Conservation (phyloP, 164 flowering plant species). For the Umbilicus rupestris region DNA sequence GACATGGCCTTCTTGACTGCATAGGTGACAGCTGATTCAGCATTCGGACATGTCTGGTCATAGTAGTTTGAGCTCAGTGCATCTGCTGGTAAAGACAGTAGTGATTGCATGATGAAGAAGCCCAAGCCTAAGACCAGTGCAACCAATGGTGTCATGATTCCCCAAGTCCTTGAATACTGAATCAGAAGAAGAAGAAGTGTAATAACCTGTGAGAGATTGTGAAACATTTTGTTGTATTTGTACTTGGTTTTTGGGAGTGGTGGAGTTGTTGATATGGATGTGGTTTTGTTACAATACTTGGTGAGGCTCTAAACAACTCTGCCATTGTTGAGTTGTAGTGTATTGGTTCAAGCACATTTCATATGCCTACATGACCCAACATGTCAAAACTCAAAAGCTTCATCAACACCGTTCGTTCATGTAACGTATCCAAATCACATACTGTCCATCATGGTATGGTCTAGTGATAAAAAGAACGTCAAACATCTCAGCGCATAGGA, state of each 20-base stretch:
- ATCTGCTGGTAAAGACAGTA: conserved; percentile 10
- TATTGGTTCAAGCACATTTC: neutral
- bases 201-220: neutral
- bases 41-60: conserved; percentile 26
- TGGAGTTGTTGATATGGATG: conserved; percentile 5
- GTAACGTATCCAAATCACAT: no score
- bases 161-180: neutral
- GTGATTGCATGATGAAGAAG: conserved; percentile 11
- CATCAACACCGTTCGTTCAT: neutral
- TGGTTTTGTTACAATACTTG: neutral
- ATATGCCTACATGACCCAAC: neutral
- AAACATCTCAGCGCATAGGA: neutral
- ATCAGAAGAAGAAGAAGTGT: neutral
- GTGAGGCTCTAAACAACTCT: neutral
- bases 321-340: neutral
- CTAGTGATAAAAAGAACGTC: no score
- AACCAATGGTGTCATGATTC: neutral
- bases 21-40: conserved; percentile 17
- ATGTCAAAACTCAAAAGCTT: neutral
- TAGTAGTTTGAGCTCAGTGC: conserved; percentile 28
- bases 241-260: conserved; percentile 1
- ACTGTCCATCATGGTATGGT: neutral
- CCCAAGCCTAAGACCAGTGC: neutral
- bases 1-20: conserved; percentile 18
- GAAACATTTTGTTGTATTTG: neutral